Evolutionary conservation across 2,329 filamentous ascomycete species (phyloP), one percentile per base, ranked within the genome.

Genomic region (Knoxdaviesia proteae): DNA sequence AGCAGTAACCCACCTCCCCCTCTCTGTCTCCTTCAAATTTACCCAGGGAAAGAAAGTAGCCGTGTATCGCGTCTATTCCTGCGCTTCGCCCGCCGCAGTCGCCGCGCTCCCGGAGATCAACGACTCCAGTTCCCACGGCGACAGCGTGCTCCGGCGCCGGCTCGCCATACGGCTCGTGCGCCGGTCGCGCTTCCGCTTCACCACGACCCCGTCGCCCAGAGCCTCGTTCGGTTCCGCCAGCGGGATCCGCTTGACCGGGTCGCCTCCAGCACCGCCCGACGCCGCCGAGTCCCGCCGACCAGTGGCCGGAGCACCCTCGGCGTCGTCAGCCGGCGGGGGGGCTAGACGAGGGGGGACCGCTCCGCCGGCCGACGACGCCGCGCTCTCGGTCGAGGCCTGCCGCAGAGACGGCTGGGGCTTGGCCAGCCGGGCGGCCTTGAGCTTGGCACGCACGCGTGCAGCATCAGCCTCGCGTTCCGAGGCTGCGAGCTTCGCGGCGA

Each of bases 61-160:
- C 20, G 20, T 20, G 20, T 20, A 2, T 20, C 20, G 20, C 2
- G 3, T 20, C 20, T 20, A 20, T 20, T 20, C 20, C 20, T 20
- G 20, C 20, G 20, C 20, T 20, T 20, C 20, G 20, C 20, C 20
- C 20, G 20, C 20, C 20, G 20, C 20, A 20, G 20, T 20, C 20
- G 20, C 20, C 20, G 20, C 20, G 20, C 20, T 20, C 5, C 67
- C 67, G 3, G 60, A 50, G 42, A 78, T 77, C 54, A 82, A 54
- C 38, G 68, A 73, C 58, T 81, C 71, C 53, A 87, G 58, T 58
- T 88, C 82, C 65, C 78, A 79, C 3, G 79, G 75, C 51, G 72
- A 84, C 33, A 88, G 61, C 20, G 81, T 87, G 52, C 79, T 84
- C 55, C 82, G 69, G 53, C 81, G 67, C 53, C 80, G 64, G 46